Evolutionary conservation across 78 protist species (phyloP), one percentile per base, ranked within the genome.

Genomic region (Paratrimastix pyriformis): DNA sequence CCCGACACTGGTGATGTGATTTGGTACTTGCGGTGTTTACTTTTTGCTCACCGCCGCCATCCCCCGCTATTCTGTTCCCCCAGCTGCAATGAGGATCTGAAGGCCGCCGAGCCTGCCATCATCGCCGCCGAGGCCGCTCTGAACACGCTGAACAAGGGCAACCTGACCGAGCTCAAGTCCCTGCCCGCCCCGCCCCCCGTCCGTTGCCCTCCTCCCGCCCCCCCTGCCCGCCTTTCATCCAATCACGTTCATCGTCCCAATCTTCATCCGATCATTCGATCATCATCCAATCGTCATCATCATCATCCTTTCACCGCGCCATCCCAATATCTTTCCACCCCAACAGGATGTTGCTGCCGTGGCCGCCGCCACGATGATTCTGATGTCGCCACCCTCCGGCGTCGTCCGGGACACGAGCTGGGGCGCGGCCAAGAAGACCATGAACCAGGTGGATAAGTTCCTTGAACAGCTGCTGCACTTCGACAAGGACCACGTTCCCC

Each of bases 41-140:
- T n/a, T n/a, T n/a, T n/a, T n/a, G n/a, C n/a, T n/a, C n/a, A n/a
- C n/a, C n/a, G n/a, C n/a, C n/a, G n/a, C n/a, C n/a, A n/a, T n/a
- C n/a, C n/a, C n/a, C n/a, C n/a, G n/a, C n/a, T n/a, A n/a, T n/a
- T n/a, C n/a, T n/a, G n/a, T n/a, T n/a, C n/a, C n/a, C n/a, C n/a
- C n/a, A 76, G 68, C 30, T 79, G 87, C 81, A 74, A 76, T 44
- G 29, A 3, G 15, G 91, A 85, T 29, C 80, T 90, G 18, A 68
- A 39, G 32, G 64, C 60, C 15, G 94, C 91, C 43, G 71, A 81
- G 62, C 94, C 94, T 1, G 78, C 74, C n/a, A 77, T 90, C 40
- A 54, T 65, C 37, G 79, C 55, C 33, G 91, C 94, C 29, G 39
- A 70, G 38, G 86, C 74, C 3, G 94, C 94, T 11, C 84, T 90